Evolutionary conservation across 1,284 basidiomycete species (phyloP).

Genomic region (Cryptococcus sp.): DNA sequence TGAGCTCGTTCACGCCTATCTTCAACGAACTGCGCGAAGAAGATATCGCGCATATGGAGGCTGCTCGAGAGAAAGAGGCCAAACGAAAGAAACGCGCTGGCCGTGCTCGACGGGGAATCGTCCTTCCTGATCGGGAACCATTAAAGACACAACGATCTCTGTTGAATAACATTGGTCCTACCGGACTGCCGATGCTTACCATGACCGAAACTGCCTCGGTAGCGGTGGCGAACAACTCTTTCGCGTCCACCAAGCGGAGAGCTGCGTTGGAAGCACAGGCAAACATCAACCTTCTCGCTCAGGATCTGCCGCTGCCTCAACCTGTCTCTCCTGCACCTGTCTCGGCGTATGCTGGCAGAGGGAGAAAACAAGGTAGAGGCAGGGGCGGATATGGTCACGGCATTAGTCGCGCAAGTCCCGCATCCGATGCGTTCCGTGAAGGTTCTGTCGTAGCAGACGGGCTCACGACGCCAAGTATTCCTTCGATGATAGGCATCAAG

Average conservation of each 20-base stretch:
- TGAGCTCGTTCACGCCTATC: constrained; percentile 74
- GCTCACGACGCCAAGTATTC: constrained; percentile 11
- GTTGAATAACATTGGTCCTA: constrained; percentile 55
- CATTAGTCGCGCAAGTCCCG: constrained; percentile 27
- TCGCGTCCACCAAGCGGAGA: constrained; percentile 68
- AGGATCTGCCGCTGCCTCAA: constrained; percentile 54
- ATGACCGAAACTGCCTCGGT: constrained; percentile 29
- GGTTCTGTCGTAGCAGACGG: constrained; percentile 26
- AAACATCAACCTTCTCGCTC: constrained; percentile 51
- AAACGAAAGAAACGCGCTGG: constrained; percentile 78
- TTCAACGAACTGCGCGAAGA: constrained; percentile 86
- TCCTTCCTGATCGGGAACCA: constrained; percentile 89
- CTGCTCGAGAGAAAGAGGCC: constrained; percentile 89
- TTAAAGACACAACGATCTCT: constrained; percentile 87
- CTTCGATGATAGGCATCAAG: constrained; percentile 23
- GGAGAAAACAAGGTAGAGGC: constrained; percentile 12
- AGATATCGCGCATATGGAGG: constrained; percentile 85
- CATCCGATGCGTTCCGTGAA: constrained; percentile 26
- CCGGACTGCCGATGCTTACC: constrained; percentile 27
- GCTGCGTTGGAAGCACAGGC: constrained; percentile 78
- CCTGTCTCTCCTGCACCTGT: constrained; percentile 54
- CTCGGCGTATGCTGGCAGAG: constrained; percentile 2
- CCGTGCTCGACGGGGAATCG: constrained; percentile 83
- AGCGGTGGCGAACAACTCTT: constrained; percentile 50
- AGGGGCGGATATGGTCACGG: constrained; percentile 8